Conservation (phyloP, 257 asterid species). For the Apocynum venetum region DNA sequence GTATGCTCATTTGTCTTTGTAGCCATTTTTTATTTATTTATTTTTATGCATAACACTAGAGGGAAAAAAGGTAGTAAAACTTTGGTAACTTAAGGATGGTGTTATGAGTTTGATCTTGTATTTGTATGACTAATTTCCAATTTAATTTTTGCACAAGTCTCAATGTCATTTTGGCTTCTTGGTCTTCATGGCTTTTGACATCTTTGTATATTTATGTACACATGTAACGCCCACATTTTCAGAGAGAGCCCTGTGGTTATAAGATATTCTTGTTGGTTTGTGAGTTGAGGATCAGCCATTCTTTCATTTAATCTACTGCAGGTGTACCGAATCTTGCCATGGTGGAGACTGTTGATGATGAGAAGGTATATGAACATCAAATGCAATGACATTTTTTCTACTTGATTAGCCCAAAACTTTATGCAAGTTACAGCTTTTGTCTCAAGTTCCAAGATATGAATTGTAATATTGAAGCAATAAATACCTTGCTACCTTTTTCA, state of each 20-base stretch:
- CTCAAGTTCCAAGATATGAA: neutral
- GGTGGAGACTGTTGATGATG: conserved; percentile 97
- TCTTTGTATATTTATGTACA: neutral
- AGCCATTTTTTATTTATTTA: neutral
- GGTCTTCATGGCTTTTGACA: neutral
- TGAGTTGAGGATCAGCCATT: conserved; percentile 6
- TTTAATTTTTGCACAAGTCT: neutral
- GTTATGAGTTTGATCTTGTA: neutral
- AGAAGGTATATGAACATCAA: conserved; percentile 50
- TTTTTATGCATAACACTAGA: neutral
- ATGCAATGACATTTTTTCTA: neutral
- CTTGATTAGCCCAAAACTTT: neutral
- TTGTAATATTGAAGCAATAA: neutral
- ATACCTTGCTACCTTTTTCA: neutral
- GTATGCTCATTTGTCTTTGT: neutral
- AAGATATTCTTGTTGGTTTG: conserved; percentile 1
- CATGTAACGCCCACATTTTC: neutral
- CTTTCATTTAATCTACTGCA: conserved; percentile 36
- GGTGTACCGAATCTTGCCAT: conserved; percentile 84
- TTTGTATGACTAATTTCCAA: neutral
- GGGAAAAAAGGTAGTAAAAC: no score
- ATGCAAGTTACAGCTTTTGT: neutral
- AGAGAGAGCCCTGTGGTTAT: neutral
- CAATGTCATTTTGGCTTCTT: neutral
- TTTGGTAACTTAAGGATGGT: neutral